phyloP scores from a whole-genome alignment of 148 eudicot species.

The Bassia scoparia region DNA sequence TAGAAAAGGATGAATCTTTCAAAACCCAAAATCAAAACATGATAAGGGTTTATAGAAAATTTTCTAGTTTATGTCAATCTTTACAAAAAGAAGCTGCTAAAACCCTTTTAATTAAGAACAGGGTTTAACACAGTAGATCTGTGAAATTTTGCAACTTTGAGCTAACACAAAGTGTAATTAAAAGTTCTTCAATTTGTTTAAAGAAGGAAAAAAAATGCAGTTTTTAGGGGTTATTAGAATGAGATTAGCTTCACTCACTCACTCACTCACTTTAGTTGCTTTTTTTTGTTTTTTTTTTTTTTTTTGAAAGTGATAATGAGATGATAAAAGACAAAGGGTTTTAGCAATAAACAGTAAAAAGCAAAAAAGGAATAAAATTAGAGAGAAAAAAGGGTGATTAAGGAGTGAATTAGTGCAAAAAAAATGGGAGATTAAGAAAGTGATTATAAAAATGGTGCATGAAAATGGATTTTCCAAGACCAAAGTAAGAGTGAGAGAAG shows the following conservation, averaged over 20 bases:
- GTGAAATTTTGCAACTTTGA: slow-evolving; percentile 4
- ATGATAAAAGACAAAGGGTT: slow-evolving; percentile 13
- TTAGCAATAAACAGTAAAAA: slow-evolving; percentile 10
- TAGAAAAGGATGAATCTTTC: no score
- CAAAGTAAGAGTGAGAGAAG: background rate
- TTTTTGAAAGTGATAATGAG: slow-evolving; percentile 4
- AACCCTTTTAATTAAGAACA: slow-evolving; percentile 12
- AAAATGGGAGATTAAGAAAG: background rate
- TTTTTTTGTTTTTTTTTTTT: background rate
- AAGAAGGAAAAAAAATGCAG: slow-evolving; percentile 2
- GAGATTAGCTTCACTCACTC: background rate
- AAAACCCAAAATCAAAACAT: background rate
- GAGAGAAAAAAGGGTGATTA: background rate
- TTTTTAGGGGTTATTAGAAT: slow-evolving; percentile 13
- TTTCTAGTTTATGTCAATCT: slow-evolving; percentile 1
- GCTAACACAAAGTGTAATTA: slow-evolving; percentile 2
- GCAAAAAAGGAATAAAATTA: background rate
- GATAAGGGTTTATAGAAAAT: background rate
- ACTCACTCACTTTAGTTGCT: no score
- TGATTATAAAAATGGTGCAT: slow-evolving; percentile 12
- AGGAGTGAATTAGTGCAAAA: background rate
- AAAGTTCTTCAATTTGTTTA: background rate
- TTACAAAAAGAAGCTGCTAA: slow-evolving; percentile 19
- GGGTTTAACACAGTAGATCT: slow-evolving; percentile 26
- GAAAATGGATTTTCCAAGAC: background rate